These are phyloP conservation scores for Raffaelea arxii DNA, from an alignment of 2,329 filamentous ascomycete genomes.

Conservation along the genomic window DNA sequence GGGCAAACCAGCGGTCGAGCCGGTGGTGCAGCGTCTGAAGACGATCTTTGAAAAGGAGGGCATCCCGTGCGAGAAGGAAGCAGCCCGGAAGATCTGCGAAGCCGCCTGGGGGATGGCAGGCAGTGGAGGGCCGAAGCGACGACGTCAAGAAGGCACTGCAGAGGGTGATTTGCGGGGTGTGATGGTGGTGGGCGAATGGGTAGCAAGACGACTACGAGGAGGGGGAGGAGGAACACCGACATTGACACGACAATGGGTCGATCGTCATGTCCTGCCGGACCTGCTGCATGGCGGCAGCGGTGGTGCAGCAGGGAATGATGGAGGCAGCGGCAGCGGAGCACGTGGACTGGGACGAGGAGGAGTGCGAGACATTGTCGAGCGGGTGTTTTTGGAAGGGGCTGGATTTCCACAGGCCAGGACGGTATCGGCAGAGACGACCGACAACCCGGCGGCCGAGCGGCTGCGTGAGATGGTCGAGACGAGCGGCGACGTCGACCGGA, in stretches of 20 bases:
- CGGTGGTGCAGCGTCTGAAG: constrained; percentile 73
- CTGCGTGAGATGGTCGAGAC: constrained; percentile 69
- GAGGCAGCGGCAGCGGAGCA: constrained; percentile 54
- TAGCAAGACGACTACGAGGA: constrained; percentile 53
- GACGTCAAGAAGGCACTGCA: constrained; percentile 57
- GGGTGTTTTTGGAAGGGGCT: constrained; percentile 71
- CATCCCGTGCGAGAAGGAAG: constrained; percentile 80
- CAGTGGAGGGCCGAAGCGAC: constrained; percentile 54
- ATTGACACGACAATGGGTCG: constrained; percentile 68
- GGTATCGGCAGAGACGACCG: constrained; percentile 62
- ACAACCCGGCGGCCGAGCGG: constrained; percentile 62
- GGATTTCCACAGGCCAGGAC: constrained; percentile 59
- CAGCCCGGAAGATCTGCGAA: constrained; percentile 75
- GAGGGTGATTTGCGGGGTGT: constrained; percentile 70
- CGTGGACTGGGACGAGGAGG: constrained; percentile 64
- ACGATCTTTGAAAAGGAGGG: constrained; percentile 81
- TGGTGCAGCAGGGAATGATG: neutral
- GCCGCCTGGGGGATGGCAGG: constrained; percentile 71
- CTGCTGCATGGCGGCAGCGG: constrained; percentile 51
- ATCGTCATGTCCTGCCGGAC: constrained; percentile 59
- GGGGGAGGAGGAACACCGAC: constrained; percentile 26
- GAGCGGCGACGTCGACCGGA: constrained; percentile 67
- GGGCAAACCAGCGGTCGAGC: constrained; percentile 77
- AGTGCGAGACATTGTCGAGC: constrained; percentile 62
- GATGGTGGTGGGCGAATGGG: constrained; percentile 83